Percentiles rank a stretch among this genome's conserved stretches.
Conservation (phyloP, 2,329 filamentous ascomycete genomes). For the Epichloe amarillans region DNA sequence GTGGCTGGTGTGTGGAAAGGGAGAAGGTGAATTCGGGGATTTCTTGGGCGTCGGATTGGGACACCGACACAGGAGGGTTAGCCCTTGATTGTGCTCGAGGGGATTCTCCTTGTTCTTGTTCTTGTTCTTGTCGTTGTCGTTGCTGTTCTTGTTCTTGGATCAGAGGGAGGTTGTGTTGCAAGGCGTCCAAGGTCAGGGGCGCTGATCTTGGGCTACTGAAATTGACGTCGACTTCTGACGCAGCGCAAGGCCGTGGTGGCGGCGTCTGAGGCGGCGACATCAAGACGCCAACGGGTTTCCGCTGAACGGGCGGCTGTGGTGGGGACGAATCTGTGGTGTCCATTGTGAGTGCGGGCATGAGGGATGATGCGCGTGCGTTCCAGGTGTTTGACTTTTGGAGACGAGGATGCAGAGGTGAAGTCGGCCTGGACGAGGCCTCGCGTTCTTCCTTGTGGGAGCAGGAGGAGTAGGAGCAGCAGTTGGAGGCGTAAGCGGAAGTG, state of each 20-base stretch:
- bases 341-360: constrained; percentile 25
- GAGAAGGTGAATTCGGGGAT: constrained; percentile 11
- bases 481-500: not conserved
- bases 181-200: constrained; percentile 5
- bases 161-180: not conserved
- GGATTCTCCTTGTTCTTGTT: not conserved
- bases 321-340: constrained; percentile 16
- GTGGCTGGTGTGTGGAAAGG: constrained; percentile 10
- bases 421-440: constrained; percentile 7
- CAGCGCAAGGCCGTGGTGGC: constrained; percentile 9
- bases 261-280: constrained; percentile 8
- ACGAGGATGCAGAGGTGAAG: constrained; percentile 11
- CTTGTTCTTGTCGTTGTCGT: not conserved
- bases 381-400: constrained; percentile 22
- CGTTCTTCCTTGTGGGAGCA: not conserved
- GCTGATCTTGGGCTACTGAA: not conserved
- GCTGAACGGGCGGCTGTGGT: constrained; percentile 10
- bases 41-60: constrained; percentile 9
- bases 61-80: not conserved
- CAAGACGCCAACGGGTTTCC: constrained; percentile 11
- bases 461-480: not conserved
- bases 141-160: not conserved
- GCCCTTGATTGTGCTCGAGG: not conserved
- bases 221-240: constrained; percentile 6
- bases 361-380: constrained; percentile 22